phyloP scores from a whole-genome alignment of 805 yeast genomes.

The Metschnikowia amazonensis region DNA sequence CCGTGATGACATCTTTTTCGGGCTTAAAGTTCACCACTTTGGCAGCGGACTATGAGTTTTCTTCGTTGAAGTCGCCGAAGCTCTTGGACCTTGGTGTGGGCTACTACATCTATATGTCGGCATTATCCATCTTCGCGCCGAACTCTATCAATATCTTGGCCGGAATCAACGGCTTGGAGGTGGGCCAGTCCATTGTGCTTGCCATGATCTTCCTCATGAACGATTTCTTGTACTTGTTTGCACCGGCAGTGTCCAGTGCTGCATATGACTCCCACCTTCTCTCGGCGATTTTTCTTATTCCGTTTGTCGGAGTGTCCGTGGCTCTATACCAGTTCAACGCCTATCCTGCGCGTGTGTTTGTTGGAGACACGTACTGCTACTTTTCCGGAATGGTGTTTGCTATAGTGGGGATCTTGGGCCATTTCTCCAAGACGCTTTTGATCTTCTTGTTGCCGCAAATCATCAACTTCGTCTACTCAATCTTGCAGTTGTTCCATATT shows the following conservation, averaged over 20 bases:
- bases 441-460: constrained; percentile 88
- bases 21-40: constrained; percentile 40
- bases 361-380: constrained; percentile 97
- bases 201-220: constrained; percentile 68
- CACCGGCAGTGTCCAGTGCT: constrained; percentile 36
- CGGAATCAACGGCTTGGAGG: constrained; percentile 95
- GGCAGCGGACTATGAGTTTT: constrained; percentile 27
- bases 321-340: constrained; percentile 77
- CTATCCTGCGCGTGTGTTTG: constrained; percentile 91
- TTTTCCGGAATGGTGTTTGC: constrained; percentile 99
- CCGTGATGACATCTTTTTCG: constrained; percentile 28
- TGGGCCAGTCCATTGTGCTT: constrained; percentile 85
- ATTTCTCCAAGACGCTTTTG: constrained; percentile 88
- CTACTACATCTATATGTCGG: constrained; percentile 86
- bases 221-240: constrained; percentile 65
- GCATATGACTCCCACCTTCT: constrained; percentile 81
- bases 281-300: constrained; percentile 74
- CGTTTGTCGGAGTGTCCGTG: constrained; percentile 79
- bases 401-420: constrained; percentile 92
- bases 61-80: constrained; percentile 36
- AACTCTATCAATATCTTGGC: constrained; percentile 94
- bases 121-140: constrained; percentile 90
- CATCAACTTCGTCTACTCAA: constrained; percentile 80
- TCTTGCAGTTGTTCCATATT: constrained; percentile 84
- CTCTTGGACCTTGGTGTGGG: constrained; percentile 71